Conservation (phyloP, 2,329 filamentous ascomycete genomes). For the Tricladium varicosporioides region DNA sequence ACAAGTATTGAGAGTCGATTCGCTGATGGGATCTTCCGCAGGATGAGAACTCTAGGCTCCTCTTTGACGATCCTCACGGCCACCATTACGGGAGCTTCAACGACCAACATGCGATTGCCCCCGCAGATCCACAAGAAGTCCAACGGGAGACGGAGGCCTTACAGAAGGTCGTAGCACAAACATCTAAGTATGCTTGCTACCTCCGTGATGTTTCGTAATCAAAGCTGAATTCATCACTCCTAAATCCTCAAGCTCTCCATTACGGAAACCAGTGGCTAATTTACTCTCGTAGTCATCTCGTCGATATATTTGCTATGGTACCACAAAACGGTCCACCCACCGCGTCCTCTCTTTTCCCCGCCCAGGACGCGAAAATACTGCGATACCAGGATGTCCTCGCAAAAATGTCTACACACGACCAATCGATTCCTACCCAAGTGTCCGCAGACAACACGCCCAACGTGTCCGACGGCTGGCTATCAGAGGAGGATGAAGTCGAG, state of each 20-base stretch:
- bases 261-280: slow-evolving; percentile 17
- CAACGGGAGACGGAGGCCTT: slow-evolving; percentile 64
- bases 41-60: slow-evolving; percentile 45
- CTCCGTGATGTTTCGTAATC: slow-evolving; percentile 3
- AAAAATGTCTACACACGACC: slow-evolving; percentile 51
- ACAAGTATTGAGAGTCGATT: not conserved
- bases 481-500: slow-evolving; percentile 34
- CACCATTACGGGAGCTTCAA: slow-evolving; percentile 63
- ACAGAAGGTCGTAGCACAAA: slow-evolving; percentile 61
- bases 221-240: slow-evolving; percentile 11
- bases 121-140: slow-evolving; percentile 59
- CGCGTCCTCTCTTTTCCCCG: slow-evolving; percentile 42
- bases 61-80: slow-evolving; percentile 59
- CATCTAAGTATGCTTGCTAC: slow-evolving; percentile 52
- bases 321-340: slow-evolving; percentile 46
- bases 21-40: slow-evolving; percentile 17
- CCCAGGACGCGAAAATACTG: slow-evolving; percentile 53
- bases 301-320: slow-evolving; percentile 65
- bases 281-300: slow-evolving; percentile 53
- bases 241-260: slow-evolving; percentile 6
- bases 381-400: slow-evolving; percentile 62
- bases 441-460: slow-evolving; percentile 25
- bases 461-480: slow-evolving; percentile 44
- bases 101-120: slow-evolving; percentile 49
- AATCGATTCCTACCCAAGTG: slow-evolving; percentile 37